Base-by-base conservation (phyloP, 495 filamentous ascomycete species). In the Penicillium daleae region DNA sequence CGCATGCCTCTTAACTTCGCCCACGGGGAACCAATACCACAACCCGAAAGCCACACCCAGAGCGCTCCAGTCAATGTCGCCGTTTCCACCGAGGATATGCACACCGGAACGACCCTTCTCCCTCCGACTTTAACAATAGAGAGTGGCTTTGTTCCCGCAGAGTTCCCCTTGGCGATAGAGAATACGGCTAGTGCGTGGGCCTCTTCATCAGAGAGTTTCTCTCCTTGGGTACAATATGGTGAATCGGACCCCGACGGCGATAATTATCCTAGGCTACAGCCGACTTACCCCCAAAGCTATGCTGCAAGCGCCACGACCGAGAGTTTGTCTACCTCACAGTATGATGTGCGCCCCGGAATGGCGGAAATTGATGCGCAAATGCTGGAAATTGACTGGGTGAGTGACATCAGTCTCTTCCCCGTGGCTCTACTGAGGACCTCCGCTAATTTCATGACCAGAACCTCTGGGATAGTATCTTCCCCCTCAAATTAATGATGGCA, bases 301-400 rank as follows among this genome's bases (percentile, higher is more conserved):
- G 40, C 40, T 12, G 40, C 40, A 46, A 46, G 40, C 4, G 21
- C 40, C 10, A 46, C 40, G 19, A 46, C n/a, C 19, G 21, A 46
- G 22, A 46, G n/a, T 12, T 22, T 21, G 17, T 46, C 40, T 4
- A 12, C 40, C 21, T 9, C 40, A 19, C 40, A 21, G 40, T 21
- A 8, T 22, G 40, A 46, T 7, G 15, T 46, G 19, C n/a, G 10
- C 10, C 10, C 19, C 22, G 19, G 21, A 22, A 22, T 3, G 21
- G 19, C n/a, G 15, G 21, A 46, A 6, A 46, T 46, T 12, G 40
- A 46, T 12, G 19, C 40, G 40, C 40, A 46, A 46, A 46, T 46
- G 40, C 40, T 46, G 4, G 40, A 46, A 22, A 46, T 46, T 22
- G 40, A 46, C 40, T 46, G 40, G 40, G 40, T 46, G n/a, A 46